A percentile compares a stretch with the other conserved stretches of the same genome.
Conservation (phyloP, 352 stramenopile genomes). For the Pythium vanterpoolii region DNA sequence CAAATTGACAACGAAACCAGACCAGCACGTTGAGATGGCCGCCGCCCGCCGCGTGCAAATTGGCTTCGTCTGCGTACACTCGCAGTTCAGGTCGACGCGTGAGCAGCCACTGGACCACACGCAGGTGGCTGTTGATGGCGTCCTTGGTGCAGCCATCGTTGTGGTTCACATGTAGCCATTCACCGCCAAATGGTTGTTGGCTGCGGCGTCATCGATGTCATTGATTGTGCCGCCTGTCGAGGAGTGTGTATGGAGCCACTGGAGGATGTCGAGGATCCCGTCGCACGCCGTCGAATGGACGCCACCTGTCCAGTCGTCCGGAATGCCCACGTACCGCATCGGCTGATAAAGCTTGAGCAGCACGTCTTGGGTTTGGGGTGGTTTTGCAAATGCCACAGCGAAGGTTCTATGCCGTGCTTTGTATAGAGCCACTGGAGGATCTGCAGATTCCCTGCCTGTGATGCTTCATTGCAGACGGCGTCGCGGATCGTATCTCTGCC, state of each 20-base stretch:
- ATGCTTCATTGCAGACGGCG: not conserved
- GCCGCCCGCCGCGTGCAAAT: not conserved
- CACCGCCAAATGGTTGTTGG: constrained; percentile 1
- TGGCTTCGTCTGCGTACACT: not conserved
- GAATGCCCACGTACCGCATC: constrained; percentile 3
- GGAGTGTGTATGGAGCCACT: constrained; percentile 8
- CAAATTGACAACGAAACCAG: not conserved
- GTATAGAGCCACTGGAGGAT: not conserved
- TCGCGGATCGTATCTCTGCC: not conserved
- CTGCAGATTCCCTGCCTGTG: not conserved
- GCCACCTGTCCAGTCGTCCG: not conserved
- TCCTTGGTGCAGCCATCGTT: not conserved
- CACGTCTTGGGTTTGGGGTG: not conserved
- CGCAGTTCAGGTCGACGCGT: not conserved
- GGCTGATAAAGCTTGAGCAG: not conserved
- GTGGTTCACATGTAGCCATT: constrained; percentile 4
- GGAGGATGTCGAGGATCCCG: constrained; percentile 12
- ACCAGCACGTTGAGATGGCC: constrained; percentile 6
- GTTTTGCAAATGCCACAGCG: constrained; percentile 6
- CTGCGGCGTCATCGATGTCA: constrained; percentile 7
- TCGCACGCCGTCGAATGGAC: not conserved
- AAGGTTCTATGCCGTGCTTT: not conserved
- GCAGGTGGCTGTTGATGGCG: constrained; percentile 12
- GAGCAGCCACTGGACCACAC: constrained; percentile 17
- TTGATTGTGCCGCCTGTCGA: not conserved